Base-by-base conservation (phyloP, 163 green algal genomes). In the Scenedesmus sp. region DNA sequence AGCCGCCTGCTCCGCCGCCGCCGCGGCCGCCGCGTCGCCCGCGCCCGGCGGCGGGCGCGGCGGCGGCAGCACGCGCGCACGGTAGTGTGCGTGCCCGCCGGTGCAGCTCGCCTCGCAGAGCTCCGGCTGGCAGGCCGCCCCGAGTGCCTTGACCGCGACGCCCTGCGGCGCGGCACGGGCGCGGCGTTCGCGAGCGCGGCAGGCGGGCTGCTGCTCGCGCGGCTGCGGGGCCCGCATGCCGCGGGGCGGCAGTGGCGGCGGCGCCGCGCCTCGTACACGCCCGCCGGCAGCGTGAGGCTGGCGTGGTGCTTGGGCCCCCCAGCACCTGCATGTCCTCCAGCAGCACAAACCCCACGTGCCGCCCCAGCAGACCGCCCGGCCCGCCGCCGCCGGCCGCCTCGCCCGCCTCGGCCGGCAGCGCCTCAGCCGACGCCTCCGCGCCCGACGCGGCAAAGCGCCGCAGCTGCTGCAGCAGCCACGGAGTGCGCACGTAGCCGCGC, bases 391-490 rank as follows among this genome's bases (percentile, higher is more conserved):
- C 66, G 5, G 17, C 13, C 39, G 24, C 42, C 7, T 22, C 42
- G 22, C n/a, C 22, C 53, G 22, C 3, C 53, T 11, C 50, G 18
- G 28, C 17, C 14, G 9, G 17, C 10, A 70, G 70, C 33, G 2
- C 22, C 24, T 77, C 54, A 13, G 57, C n/a, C 11, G 67, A 76
- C 56, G 67, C 67, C 10, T 56, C 26, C 22, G 65, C 65, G 22
- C 65, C 65, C 7, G 18, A 28, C 20, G 51, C 50, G 13, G 24
- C 69, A 67, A 77, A 67, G 10, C 31, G 31, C 50, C 62, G 69
- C 69, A 77, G 36, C 69, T 77, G 69, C 54, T 67, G 53, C 54
- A 67, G 34, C 69, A 77, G n/a, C 54, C 69, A 67, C 17, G 34
- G 69, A 0, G 69, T 67, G 54, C 66, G 69, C 36, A 24, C 31